phyloP scores from a whole-genome alignment of 2,329 filamentous ascomycete species.

The Zarea fungicola region DNA sequence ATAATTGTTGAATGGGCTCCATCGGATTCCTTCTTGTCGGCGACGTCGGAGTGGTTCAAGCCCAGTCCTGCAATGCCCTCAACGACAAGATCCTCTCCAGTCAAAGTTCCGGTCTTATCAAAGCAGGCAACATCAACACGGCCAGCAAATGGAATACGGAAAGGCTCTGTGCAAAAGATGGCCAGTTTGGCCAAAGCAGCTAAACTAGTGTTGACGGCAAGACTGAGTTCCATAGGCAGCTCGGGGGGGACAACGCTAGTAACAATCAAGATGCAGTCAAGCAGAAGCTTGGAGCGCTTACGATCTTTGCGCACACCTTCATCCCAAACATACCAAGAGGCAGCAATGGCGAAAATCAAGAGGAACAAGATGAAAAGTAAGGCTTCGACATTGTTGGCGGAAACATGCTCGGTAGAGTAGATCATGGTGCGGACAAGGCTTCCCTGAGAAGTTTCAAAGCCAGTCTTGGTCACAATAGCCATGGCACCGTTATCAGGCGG shows the following conservation, averaged over 20 bases:
- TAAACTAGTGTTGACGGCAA: conserved; percentile 96
- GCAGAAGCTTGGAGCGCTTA: conserved; percentile 92
- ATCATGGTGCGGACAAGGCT: conserved; percentile 99
- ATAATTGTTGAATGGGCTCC: conserved; percentile 79
- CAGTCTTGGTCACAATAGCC: conserved; percentile 93
- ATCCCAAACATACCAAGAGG: conserved; percentile 98
- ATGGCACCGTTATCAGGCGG: conserved; percentile 91
- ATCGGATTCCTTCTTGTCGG: conserved; percentile 63
- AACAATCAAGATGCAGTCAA: conserved; percentile 96
- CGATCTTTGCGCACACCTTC: conserved; percentile 92
- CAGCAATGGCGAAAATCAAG: conserved; percentile 90
- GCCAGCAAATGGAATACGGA: conserved; percentile 94
- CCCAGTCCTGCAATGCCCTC: conserved; percentile 91
- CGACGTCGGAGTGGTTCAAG: conserved; percentile 61
- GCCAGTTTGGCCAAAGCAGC: conserved; percentile 91
- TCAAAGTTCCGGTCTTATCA: conserved; percentile 96
- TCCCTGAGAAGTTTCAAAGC: conserved; percentile 97
- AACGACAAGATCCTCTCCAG: conserved; percentile 92
- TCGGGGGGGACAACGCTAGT: conserved; percentile 98
- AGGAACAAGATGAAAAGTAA: conserved; percentile 97
- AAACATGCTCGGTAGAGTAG: conserved; percentile 96
- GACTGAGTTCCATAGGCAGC: conserved; percentile 93
- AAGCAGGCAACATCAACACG: conserved; percentile 96
- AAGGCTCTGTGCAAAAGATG: conserved; percentile 98
- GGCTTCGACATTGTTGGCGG: conserved; percentile 95